Percentiles rank a stretch among this genome's conserved stretches.
Conservation (phyloP, 1,284 basidiomycete species). For the Vanrija humicola region DNA sequence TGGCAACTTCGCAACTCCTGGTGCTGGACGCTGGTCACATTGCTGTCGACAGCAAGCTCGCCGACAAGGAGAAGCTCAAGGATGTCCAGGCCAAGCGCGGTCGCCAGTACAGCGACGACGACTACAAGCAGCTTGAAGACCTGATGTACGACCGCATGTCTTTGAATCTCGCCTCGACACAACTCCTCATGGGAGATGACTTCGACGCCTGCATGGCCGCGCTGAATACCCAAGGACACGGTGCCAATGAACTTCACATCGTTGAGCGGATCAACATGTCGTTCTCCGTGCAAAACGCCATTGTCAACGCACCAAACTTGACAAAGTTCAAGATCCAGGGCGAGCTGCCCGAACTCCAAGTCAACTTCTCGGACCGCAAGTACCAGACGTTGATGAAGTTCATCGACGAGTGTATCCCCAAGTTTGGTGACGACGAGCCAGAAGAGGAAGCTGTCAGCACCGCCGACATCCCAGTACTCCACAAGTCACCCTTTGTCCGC, state of each 20-base stretch:
- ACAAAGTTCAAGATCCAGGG: constrained; percentile 91
- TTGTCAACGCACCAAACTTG: constrained; percentile 79
- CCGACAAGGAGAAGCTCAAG: constrained; percentile 74
- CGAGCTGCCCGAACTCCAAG: constrained; percentile 77
- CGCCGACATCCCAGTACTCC: background rate
- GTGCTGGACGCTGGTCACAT: constrained; percentile 98
- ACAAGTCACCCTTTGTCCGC: constrained; percentile 49
- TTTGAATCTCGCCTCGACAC: constrained; percentile 76
- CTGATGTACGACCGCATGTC: constrained; percentile 95
- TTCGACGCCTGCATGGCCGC: constrained; percentile 77
- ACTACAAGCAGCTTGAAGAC: constrained; percentile 81
- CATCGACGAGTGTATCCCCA: constrained; percentile 85
- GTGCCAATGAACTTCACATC: constrained; percentile 64
- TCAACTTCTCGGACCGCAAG: constrained; percentile 94
- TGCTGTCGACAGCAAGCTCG: constrained; percentile 84
- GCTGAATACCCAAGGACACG: constrained; percentile 55
- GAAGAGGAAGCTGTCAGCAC: constrained; percentile 4
- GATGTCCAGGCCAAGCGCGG: constrained; percentile 81
- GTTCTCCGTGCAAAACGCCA: constrained; percentile 88
- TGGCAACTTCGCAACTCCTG: constrained; percentile 74
- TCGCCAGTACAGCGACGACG: constrained; percentile 81
- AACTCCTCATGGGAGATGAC: constrained; percentile 89
- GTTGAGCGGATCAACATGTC: constrained; percentile 91
- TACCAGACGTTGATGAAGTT: constrained; percentile 93
- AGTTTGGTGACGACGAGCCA: constrained; percentile 60